Base-by-base conservation (phyloP, 306 rosid species). In the Calophaca sinica region DNA sequence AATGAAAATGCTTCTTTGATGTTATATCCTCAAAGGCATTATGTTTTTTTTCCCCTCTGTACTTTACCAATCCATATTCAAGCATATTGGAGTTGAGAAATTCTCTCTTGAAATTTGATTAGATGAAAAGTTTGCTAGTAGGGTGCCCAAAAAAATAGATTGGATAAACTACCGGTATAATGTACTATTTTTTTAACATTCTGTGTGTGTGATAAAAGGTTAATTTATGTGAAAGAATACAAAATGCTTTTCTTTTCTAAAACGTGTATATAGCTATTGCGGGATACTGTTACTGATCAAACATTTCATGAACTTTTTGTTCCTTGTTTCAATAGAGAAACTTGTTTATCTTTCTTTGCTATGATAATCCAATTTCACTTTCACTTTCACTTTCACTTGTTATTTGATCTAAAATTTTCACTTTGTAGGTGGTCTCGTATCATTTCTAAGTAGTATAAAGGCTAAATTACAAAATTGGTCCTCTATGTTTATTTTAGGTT, bases 161-260 rank as follows among this genome's bases (percentile, higher is more conserved):
- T 54, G 45, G 29, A 77, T 42, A 50, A 14, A 20, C n/a, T n/a
- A n/a, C n/a, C n/a, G n/a, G n/a, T n/a, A n/a, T n/a, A n/a, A n/a
- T n/a, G n/a, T n/a, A n/a, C 74, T 7, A 3, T 14, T 31, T 39
- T 33, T 70, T 44, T n/a, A n/a, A n/a, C n/a, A n/a, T n/a, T n/a
- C n/a, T n/a, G n/a, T 52, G 38, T 38, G 51, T 39, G 61, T 20
- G 7, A 41, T 11, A 45, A 68, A 74, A 10, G 9, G 12, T 62
- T 58, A 54, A 51, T 69, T 73, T 64, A 44, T 49, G 51, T 35
- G 63, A 64, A 58, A 67, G 39, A n/a, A n/a, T n/a, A n/a, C n/a
- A n/a, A n/a, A n/a, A n/a, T n/a, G n/a, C n/a, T n/a, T n/a, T n/a
- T n/a, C n/a, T n/a, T n/a, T n/a, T n/a, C n/a, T n/a, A n/a, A n/a